Evolutionary conservation across 2,329 filamentous ascomycete genomes (phyloP).

Genomic region (Colletotrichum filicis): DNA sequence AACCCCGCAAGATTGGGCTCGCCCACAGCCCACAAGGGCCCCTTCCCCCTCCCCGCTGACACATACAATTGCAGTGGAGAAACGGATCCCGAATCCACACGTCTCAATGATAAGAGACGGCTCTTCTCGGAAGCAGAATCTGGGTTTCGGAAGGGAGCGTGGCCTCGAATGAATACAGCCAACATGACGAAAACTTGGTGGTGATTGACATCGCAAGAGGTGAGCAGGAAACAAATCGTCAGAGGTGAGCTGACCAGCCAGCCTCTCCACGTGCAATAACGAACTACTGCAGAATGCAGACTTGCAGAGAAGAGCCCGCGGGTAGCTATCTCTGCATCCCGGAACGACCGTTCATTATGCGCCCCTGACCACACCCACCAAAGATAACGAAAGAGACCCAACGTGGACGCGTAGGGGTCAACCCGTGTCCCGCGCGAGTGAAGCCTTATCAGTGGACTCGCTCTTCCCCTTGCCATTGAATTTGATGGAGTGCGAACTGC

Average conservation of each 20-base stretch:
- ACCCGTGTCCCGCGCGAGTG: background rate
- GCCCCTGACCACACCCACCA: background rate
- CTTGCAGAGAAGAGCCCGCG: background rate
- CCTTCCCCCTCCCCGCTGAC: background rate
- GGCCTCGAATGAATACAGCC: too few species aligned
- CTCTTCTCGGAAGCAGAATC: background rate
- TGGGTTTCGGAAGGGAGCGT: background rate
- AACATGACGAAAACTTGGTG: background rate
- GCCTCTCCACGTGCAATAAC: background rate
- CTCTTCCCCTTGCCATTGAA: background rate
- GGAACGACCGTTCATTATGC: background rate
- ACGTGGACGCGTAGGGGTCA: background rate
- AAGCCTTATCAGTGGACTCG: background rate
- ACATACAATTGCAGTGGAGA: background rate
- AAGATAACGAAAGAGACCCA: conserved; percentile 3
- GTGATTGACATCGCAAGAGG: background rate
- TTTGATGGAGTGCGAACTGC: background rate
- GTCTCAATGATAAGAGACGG: background rate
- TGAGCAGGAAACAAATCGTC: background rate
- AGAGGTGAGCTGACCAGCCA: background rate
- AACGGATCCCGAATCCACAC: background rate
- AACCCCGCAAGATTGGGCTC: background rate
- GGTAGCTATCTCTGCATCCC: background rate
- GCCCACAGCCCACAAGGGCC: too few species aligned
- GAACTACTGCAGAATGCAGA: background rate